These are phyloP conservation scores for Lactarius sanguifluus DNA, from an alignment of 768 basidiomycete genomes.

Conservation along the genomic window DNA sequence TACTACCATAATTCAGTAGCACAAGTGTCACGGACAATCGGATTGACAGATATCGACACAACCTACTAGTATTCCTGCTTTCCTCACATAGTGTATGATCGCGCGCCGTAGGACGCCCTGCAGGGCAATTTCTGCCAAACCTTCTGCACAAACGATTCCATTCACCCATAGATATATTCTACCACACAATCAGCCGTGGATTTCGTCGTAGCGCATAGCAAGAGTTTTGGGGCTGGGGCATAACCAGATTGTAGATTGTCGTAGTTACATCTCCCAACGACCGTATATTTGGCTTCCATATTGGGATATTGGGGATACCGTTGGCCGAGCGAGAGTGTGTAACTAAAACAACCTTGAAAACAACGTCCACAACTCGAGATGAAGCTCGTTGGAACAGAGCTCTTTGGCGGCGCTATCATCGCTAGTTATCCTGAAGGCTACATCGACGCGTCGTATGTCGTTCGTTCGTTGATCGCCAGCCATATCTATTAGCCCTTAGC, in stretches of 20 bases:
- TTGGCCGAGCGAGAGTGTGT: not conserved
- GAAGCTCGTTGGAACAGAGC: constrained; percentile 39
- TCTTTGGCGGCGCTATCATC: constrained; percentile 89
- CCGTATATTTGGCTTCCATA: not conserved
- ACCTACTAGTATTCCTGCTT: not conserved
- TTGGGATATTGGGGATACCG: not conserved
- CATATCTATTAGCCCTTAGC: not conserved
- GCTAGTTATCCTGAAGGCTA: constrained; percentile 54
- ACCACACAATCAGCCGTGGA: not conserved
- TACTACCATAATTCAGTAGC: no score
- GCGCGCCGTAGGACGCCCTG: not conserved
- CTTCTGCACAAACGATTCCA: not conserved
- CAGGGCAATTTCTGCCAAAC: not conserved
- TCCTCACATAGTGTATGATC: not conserved
- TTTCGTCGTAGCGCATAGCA: not conserved
- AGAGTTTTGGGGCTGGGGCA: no score
- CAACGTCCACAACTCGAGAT: not conserved
- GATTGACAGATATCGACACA: no score
- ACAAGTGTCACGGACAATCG: no score
- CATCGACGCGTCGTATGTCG: constrained; percentile 79
- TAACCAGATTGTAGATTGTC: no score
- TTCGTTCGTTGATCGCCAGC: not conserved
- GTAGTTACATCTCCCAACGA: no score
- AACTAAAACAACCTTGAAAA: no score
- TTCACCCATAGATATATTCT: no score